These are phyloP conservation scores for Colletotrichum neosansevieriae DNA, from an alignment of 2,329 filamentous ascomycete genomes.

Conservation along the genomic window DNA sequence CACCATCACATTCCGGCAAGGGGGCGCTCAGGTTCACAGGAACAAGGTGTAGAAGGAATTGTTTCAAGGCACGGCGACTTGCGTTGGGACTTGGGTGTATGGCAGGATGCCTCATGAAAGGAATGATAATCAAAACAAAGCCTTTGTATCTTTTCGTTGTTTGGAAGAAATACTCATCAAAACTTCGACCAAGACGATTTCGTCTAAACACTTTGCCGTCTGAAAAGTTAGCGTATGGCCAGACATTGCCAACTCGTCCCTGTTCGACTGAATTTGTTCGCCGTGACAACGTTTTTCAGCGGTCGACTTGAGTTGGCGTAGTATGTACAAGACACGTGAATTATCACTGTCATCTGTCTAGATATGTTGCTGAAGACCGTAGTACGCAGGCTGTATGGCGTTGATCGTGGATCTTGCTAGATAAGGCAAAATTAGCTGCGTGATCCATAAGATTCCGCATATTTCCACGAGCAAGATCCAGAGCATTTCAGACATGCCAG, in stretches of 20 bases:
- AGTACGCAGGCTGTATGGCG: background rate
- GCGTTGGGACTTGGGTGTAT: slow-evolving; percentile 3
- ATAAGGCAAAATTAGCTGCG: slow-evolving; percentile 20
- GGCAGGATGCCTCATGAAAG: slow-evolving; percentile 34
- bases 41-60: slow-evolving; percentile 69
- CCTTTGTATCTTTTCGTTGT: slow-evolving; percentile 13
- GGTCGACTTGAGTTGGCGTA: too few relatives aligned
- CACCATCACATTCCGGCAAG: slow-evolving; percentile 84
- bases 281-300: too few relatives aligned
- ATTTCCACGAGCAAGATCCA: slow-evolving; percentile 20
- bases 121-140: slow-evolving; percentile 31
- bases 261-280: too few relatives aligned
- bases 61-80: background rate
- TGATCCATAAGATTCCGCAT: slow-evolving; percentile 30
- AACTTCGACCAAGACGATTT: background rate
- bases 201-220: too few relatives aligned
- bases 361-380: too few relatives aligned
- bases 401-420: slow-evolving; percentile 26
- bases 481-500: slow-evolving; percentile 40
- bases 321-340: too few relatives aligned
- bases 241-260: too few relatives aligned
- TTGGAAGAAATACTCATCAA: background rate
- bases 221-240: too few relatives aligned
- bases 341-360: too few relatives aligned
- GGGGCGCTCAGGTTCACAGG: slow-evolving; percentile 80